Conservation (phyloP, 805 yeast genomes). For the Lipomyces chichibuensis region DNA sequence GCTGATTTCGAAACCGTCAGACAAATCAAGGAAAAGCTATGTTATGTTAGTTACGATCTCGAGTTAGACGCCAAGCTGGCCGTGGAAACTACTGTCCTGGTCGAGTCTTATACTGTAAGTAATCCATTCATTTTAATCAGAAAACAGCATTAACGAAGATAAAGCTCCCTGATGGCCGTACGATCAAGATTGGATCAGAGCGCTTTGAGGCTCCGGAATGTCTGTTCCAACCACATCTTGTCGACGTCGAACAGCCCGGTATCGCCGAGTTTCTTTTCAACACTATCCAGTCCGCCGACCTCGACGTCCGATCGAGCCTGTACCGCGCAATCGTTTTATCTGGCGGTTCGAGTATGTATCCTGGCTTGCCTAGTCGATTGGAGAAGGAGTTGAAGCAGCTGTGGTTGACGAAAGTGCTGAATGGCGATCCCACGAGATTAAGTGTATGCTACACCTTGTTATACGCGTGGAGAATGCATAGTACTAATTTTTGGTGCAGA, state of each 20-base stretch:
- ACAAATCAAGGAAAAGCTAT: constrained; percentile 94
- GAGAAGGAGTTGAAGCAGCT: constrained; percentile 96
- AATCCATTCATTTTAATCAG: neutral
- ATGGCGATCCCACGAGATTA: constrained; percentile 82
- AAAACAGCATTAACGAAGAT: neutral
- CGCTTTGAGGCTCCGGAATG: constrained; percentile 97
- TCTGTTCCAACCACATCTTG: constrained; percentile 91
- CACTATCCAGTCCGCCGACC: constrained; percentile 92
- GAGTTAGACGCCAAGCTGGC: constrained; percentile 85
- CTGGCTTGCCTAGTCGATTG: constrained; percentile 92
- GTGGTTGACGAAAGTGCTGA: constrained; percentile 87
- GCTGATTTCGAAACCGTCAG: constrained; percentile 97
- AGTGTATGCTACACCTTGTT: constrained; percentile 18
- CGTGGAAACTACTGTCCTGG: constrained; percentile 92
- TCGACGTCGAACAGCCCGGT: constrained; percentile 96
- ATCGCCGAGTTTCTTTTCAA: constrained; percentile 90
- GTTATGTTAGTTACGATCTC: constrained; percentile 93
- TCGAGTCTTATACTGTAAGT: constrained; percentile 61
- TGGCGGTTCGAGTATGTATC: constrained; percentile 99
- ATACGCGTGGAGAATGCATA: neutral
- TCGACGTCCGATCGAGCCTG: constrained; percentile 85
- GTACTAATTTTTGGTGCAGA: constrained; percentile 47
- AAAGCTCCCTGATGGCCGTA: constrained; percentile 97
- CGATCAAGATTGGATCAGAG: constrained; percentile 91
- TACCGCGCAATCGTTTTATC: constrained; percentile 91